These are phyloP conservation scores for Fusarium subglutinans DNA, from an alignment of 2,329 filamentous ascomycete genomes.

Conservation along the genomic window DNA sequence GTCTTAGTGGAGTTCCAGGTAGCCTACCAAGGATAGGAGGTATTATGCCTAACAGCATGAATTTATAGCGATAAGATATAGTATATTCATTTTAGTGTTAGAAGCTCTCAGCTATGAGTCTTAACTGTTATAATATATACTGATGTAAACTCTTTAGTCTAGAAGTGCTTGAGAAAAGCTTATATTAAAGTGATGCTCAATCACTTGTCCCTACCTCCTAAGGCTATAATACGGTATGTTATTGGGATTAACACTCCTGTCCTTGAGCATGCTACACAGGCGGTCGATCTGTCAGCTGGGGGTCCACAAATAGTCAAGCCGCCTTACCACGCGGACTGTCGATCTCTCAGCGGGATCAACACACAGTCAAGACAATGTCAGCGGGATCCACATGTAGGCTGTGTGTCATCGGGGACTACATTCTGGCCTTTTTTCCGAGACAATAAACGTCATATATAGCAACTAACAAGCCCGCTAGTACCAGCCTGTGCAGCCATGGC, in stretches of 20 bases:
- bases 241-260: background rate
- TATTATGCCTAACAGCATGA: background rate
- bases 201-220: accelerated
- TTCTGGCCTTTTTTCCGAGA: background rate
- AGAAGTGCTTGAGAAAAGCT: background rate
- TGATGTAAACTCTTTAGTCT: accelerated
- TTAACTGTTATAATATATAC: background rate
- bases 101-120: background rate
- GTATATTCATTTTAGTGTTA: accelerated
- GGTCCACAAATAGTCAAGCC: background rate
- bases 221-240: background rate
- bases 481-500: background rate
- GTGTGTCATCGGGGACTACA: background rate
- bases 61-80: background rate
- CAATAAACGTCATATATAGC: background rate
- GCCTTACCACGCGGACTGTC: background rate
- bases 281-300: background rate
- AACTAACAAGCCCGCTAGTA: background rate
- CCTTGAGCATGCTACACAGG: background rate
- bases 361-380: background rate
- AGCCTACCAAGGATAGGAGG: background rate
- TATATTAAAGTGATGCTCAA: background rate
- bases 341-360: background rate
- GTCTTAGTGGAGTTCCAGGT: too few species aligned
- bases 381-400: background rate